Base-by-base conservation (phyloP, 768 basidiomycete genomes). In the Mycena venus region DNA sequence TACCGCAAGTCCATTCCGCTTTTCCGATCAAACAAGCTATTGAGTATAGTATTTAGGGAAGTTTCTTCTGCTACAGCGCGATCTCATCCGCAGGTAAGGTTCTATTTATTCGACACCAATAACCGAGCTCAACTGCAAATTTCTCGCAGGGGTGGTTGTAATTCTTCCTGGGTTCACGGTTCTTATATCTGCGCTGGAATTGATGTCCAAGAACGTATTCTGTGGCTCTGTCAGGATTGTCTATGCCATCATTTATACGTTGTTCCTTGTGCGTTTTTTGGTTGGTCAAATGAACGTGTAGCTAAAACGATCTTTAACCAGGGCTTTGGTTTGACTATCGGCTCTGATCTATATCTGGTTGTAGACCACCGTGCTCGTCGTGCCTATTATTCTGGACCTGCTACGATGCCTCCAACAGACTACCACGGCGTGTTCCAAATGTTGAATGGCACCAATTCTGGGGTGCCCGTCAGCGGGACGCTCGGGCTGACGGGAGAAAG, bases 11-110 rank as follows among this genome's bases (percentile, higher is more conserved):
- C 44, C 25, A 31, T 25, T n/a, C 19, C 32, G n/a, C 34, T 59
- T 23, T 31, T 4, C 19, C 29, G 4, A 32, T 29, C 31, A 9
- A 21, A 11, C 15, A 29, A 31, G 5, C n/a, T 51, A 10, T 42
- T 62, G 29, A 51, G 34, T 19, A 8, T n/a, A 49, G 2, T 34
- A 3, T 25, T 34, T n/a, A 73, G 72, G 92, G 92, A 6, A 85
- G 91, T 68, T 82, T 92, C 27, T 97, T 97, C 81, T 98, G 97
- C 82, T 98, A 96, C 83, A 94, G 93, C 61, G 93, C 97, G 4
- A 92, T 98, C 74, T 95, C 96, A 11, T 95, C 95, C 14, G 94
- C 95, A 36, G 95, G 95, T 2, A 68, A 62, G 5, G 3, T 17
- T 4, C 36, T n/a, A 31, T 40, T 44, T 9, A 31, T 59, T 2